These are phyloP conservation scores for Solanum sejunctum DNA, from an alignment of 257 asterid species.

Conservation along the genomic window DNA sequence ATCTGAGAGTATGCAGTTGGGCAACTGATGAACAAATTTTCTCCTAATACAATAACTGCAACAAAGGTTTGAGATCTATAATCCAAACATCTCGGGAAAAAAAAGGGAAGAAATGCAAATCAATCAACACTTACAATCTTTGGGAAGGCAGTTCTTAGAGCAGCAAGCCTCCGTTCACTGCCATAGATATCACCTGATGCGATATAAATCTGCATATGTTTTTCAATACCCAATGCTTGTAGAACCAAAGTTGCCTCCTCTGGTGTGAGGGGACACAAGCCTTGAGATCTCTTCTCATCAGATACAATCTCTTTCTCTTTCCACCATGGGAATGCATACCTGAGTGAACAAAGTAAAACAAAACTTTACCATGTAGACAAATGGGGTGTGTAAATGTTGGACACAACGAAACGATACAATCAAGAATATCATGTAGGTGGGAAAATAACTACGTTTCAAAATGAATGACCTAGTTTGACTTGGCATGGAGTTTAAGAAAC, in stretches of 20 bases:
- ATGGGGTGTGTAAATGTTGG: not conserved
- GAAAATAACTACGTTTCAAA: not conserved
- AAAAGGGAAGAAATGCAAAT: not conserved
- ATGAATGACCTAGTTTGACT: too few species aligned
- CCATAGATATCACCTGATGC: slow-evolving; percentile 92
- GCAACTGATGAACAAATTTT: not conserved
- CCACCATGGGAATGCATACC: slow-evolving; percentile 97
- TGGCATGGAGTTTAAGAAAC: too few species aligned
- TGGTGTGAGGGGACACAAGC: slow-evolving; percentile 90
- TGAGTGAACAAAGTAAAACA: slow-evolving; percentile 11
- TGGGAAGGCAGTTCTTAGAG: slow-evolving; percentile 63
- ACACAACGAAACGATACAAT: not conserved
- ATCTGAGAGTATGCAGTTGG: not conserved
- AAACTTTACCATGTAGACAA: not conserved
- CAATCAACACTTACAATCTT: slow-evolving; percentile 44
- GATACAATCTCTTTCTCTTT: slow-evolving; percentile 82
- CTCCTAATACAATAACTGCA: not conserved
- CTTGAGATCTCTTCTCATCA: slow-evolving; percentile 64
- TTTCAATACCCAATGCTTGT: slow-evolving; percentile 62
- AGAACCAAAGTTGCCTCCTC: slow-evolving; percentile 69
- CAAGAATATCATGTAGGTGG: not conserved
- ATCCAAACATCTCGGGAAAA: too few species aligned
- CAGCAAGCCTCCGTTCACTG: slow-evolving; percentile 61
- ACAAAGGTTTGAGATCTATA: not conserved
- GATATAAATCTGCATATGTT: slow-evolving; percentile 61